Percentiles rank a stretch among this genome's conserved stretches.
These are phyloP conservation scores for Colletotrichum camelliae DNA, from an alignment of 2,329 filamentous ascomycete species.

Conservation along the genomic window DNA sequence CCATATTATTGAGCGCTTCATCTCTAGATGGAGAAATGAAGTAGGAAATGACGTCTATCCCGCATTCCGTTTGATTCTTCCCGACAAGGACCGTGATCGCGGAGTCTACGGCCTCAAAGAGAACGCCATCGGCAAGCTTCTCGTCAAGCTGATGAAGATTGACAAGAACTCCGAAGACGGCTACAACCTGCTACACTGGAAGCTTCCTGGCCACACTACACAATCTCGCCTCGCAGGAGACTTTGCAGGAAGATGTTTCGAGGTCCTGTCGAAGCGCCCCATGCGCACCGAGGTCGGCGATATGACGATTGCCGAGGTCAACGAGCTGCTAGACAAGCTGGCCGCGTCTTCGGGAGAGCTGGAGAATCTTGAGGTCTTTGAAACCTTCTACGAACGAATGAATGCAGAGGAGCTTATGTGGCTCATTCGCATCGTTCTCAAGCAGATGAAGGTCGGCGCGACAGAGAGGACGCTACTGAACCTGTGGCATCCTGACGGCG, in stretches of 20 bases:
- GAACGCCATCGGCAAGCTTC: conserved; percentile 83
- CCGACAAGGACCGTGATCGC: conserved; percentile 90
- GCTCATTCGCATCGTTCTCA: conserved; percentile 91
- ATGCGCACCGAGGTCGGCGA: conserved; percentile 75
- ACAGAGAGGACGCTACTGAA: conserved; percentile 90
- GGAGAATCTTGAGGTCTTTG: conserved; percentile 82
- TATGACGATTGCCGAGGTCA: conserved; percentile 90
- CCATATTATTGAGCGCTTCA: conserved; percentile 84
- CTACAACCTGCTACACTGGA: conserved; percentile 88
- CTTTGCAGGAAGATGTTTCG: conserved; percentile 88
- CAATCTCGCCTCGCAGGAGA: conserved; percentile 79
- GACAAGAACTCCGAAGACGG: conserved; percentile 90
- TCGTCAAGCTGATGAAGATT: conserved; percentile 94
- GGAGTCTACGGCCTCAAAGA: conserved; percentile 96
- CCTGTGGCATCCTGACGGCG: conserved; percentile 80
- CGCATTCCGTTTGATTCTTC: conserved; percentile 87
- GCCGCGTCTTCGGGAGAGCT: conserved; percentile 78
- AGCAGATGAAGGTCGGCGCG: conserved; percentile 75
- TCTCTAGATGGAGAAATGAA: conserved; percentile 83
- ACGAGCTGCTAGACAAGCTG: conserved; percentile 81
- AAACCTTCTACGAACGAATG: conserved; percentile 88
- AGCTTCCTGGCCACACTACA: conserved; percentile 75
- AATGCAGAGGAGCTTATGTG: conserved; percentile 92
- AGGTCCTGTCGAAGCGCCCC: conserved; percentile 83
- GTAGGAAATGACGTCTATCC: conserved; percentile 95